These are phyloP conservation scores for Telopea speciosissima DNA, from an alignment of 177 flowering plant species.

Conservation along the genomic window DNA sequence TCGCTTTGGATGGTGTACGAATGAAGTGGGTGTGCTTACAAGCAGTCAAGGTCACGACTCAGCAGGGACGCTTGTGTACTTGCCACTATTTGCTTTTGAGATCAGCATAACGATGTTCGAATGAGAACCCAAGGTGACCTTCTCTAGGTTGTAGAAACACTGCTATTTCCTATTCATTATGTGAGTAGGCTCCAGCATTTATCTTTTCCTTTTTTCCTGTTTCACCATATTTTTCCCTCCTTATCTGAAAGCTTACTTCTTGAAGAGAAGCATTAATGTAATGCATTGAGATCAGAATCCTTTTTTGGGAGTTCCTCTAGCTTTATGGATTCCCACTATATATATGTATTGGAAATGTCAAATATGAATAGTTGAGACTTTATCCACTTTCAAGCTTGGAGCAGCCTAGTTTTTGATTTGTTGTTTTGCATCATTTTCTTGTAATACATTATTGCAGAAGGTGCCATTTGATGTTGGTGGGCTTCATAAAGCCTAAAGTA, in stretches of 20 bases:
- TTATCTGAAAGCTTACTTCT: background rate
- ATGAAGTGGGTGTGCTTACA: conserved; percentile 8
- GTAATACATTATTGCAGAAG: background rate
- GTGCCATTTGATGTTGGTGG: background rate
- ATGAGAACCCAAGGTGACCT: background rate
- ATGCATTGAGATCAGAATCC: background rate
- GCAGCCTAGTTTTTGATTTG: background rate
- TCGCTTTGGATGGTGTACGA: background rate
- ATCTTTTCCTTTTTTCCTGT: conserved; percentile 12
- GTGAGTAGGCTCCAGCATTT: conserved; percentile 4
- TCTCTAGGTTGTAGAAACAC: background rate
- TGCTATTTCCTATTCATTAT: conserved; percentile 17
- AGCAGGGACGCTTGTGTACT: background rate
- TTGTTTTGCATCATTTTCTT: background rate
- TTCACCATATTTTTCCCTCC: background rate
- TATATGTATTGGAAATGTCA: conserved; percentile 1
- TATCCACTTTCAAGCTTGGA: background rate
- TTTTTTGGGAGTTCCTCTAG: background rate
- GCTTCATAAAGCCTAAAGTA: background rate
- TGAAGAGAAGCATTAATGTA: background rate
- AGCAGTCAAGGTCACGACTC: background rate
- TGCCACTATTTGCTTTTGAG: background rate
- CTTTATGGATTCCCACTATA: background rate
- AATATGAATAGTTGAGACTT: background rate
- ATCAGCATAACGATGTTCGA: conserved; percentile 11